Evolutionary conservation across 2,329 filamentous ascomycete genomes (phyloP).

Genomic region (Trichoderma sp.): DNA sequence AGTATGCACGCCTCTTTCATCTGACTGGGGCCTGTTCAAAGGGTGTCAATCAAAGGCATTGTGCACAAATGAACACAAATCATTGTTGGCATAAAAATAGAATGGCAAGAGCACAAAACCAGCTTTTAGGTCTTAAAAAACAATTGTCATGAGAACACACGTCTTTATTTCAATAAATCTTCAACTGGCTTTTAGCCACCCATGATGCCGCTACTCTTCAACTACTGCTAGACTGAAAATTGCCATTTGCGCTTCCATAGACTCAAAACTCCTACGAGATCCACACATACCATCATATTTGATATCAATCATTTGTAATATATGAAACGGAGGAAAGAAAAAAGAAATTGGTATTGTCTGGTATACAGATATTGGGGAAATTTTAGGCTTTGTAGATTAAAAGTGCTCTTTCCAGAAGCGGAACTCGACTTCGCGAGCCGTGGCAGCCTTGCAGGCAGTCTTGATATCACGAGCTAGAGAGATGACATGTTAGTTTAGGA

Average conservation of each 20-base stretch:
- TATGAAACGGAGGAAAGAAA: conserved; percentile 3
- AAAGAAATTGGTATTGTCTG: conserved; percentile 12
- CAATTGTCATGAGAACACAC: not conserved
- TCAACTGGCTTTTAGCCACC: not conserved
- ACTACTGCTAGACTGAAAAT: not conserved
- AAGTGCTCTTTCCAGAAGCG: conserved; percentile 99
- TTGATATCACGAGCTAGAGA: conserved; percentile 73
- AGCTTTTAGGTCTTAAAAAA: not conserved
- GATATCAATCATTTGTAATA: conserved; percentile 6
- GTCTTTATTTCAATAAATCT: not conserved
- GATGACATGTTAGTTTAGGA: conserved; percentile 31
- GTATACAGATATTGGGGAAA: conserved; percentile 2
- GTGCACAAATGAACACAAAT: not conserved
- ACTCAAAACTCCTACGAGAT: not conserved
- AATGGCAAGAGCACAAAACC: not conserved
- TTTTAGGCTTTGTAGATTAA: conserved; percentile 35
- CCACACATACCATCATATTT: conserved; percentile 11
- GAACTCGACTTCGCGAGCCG: conserved; percentile 78
- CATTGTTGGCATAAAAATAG: not conserved
- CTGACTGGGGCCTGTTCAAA: not conserved
- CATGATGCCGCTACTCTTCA: not conserved
- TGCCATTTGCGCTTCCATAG: not conserved
- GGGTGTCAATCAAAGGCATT: not conserved
- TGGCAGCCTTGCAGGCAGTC: conserved; percentile 71
- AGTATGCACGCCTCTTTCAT: not conserved